phyloP scores from a whole-genome alignment of 164 flowering plant genomes.

The Cinnamomum chago region DNA sequence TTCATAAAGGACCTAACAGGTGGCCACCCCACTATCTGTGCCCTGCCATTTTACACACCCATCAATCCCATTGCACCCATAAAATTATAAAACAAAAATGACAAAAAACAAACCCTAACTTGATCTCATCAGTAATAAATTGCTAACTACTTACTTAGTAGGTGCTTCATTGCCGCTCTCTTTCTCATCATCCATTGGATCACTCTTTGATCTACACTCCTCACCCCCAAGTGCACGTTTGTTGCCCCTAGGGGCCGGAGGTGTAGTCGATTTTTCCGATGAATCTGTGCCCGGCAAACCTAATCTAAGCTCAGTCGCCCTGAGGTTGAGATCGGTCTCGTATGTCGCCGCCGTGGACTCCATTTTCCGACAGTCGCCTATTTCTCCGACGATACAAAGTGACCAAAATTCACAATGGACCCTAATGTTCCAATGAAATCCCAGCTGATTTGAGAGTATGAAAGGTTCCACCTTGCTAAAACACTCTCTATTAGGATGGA shows the following conservation, averaged over 20 bases:
- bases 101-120: not conserved
- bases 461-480: not conserved
- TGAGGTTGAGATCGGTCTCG: slow-evolving; percentile 44
- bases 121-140: not conserved
- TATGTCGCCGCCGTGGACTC: slow-evolving; percentile 9
- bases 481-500: not conserved
- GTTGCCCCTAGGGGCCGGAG: slow-evolving; percentile 21
- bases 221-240: slow-evolving; percentile 35
- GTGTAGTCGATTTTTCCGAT: slow-evolving; percentile 7
- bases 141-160: slow-evolving; percentile 22
- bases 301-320: slow-evolving; percentile 61
- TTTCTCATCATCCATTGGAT: slow-evolving; percentile 3
- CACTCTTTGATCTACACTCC: slow-evolving; percentile 7
- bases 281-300: slow-evolving; percentile 50
- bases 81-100: not conserved
- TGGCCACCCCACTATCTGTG: slow-evolving; percentile 87
- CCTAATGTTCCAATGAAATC: not conserved
- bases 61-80: slow-evolving; percentile 1
- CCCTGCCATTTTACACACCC: slow-evolving; percentile 30
- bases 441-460: not conserved
- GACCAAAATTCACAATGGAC: not conserved
- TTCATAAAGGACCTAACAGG: slow-evolving; percentile 68
- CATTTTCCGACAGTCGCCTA: slow-evolving; percentile 2
- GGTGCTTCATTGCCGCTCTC: slow-evolving; percentile 10
- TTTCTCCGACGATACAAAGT: not conserved